Evolutionary conservation across 2,329 filamentous ascomycete species (phyloP).

Genomic region (Hymenoscyphus occultus): DNA sequence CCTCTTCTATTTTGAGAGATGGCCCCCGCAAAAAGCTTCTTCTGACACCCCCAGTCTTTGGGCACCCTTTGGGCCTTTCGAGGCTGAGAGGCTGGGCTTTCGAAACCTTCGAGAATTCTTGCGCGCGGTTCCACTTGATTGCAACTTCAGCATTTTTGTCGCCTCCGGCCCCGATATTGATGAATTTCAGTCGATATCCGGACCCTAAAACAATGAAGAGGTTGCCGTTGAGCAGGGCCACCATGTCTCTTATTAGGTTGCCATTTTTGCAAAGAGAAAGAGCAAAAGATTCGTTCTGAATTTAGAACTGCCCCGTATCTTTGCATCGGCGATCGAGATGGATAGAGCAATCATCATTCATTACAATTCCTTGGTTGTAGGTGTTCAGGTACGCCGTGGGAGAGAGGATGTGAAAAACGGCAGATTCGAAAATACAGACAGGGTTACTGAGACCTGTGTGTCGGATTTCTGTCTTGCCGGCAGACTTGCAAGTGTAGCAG

Average conservation of each 20-base stretch:
- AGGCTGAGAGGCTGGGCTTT: not conserved
- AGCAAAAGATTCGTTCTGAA: not conserved
- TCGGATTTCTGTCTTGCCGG: constrained; percentile 1
- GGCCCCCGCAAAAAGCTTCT: not conserved
- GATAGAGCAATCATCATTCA: not conserved
- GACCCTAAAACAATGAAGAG: not conserved
- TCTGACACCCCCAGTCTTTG: not conserved
- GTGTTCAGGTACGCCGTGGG: not conserved
- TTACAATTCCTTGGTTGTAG: not conserved
- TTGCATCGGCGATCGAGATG: not conserved
- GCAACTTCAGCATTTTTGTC: not conserved
- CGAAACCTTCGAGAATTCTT: not conserved
- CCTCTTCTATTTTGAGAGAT: constrained; percentile 4
- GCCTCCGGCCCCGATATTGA: not conserved
- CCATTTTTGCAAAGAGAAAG: too few species aligned
- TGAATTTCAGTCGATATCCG: not conserved
- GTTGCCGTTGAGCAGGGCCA: not conserved
- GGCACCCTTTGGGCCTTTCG: not conserved
- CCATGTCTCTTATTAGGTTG: too few species aligned
- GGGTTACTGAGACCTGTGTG: not conserved
- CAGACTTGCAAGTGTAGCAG: not conserved
- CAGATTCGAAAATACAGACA: not conserved
- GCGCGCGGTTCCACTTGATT: constrained; percentile 1
- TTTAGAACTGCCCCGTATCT: not conserved
- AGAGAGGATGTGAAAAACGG: not conserved